phyloP scores from a whole-genome alignment of 805 yeast genomes.

The Pichia ethanolica region DNA sequence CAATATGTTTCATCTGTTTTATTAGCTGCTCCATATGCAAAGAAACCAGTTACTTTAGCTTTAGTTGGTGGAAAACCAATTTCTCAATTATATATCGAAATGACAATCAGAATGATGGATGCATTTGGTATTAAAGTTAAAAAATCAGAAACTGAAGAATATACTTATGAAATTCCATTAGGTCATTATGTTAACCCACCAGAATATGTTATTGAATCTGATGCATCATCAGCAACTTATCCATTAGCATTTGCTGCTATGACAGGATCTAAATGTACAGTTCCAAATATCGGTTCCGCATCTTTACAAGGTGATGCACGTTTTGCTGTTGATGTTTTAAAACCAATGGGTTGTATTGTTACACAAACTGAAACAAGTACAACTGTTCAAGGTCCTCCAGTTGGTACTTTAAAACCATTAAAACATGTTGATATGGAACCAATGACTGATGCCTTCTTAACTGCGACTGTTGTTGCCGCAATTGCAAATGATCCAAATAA shows the following conservation, averaged over 20 bases:
- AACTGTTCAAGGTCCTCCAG: constrained; percentile 83
- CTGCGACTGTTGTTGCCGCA: constrained; percentile 97
- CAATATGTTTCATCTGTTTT: constrained; percentile 94
- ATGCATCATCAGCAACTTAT: constrained; percentile 96
- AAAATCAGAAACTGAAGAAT: constrained; percentile 58
- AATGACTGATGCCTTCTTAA: constrained; percentile 97
- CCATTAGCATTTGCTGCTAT: constrained; percentile 97
- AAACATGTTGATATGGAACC: constrained; percentile 93
- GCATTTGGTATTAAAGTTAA: constrained; percentile 77
- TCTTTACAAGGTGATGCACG: constrained; percentile 97
- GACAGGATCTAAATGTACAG: constrained; percentile 86
- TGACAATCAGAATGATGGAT: constrained; percentile 95
- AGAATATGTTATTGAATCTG: constrained; percentile 88
- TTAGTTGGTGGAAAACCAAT: constrained; percentile 96
- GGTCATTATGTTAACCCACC: constrained; percentile 74
- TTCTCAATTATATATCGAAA: constrained; percentile 90
- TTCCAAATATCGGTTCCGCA: constrained; percentile 87
- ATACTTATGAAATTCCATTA: constrained; percentile 86
- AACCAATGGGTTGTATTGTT: constrained; percentile 93
- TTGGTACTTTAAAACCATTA: constrained; percentile 61
- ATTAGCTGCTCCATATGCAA: constrained; percentile 97
- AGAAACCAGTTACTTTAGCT: constrained; percentile 76
- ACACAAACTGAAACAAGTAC: constrained; percentile 78
- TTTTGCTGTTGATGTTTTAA: constrained; percentile 87
- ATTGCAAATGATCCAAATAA: constrained; percentile 47